phyloP scores from a whole-genome alignment of 495 filamentous ascomycete species.

The Neurospora sublineolata region DNA sequence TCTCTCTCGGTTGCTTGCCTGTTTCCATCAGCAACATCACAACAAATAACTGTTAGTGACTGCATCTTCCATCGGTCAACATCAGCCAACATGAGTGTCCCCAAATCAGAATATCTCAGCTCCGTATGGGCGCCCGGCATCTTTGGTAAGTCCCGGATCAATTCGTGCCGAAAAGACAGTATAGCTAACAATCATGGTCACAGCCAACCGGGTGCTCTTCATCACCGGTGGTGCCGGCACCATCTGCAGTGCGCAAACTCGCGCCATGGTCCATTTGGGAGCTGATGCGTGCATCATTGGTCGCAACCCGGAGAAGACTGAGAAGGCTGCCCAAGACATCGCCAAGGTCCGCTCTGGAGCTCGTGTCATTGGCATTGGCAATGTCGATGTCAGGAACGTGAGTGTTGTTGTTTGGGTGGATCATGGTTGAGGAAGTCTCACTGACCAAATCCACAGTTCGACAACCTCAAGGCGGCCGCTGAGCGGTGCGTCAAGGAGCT shows the following conservation, averaged over 20 bases:
- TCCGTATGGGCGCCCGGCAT: constrained; percentile 74
- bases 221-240: constrained; percentile 90
- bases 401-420: constrained; percentile 3
- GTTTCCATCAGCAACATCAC: not conserved
- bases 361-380: constrained; percentile 76
- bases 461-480: constrained; percentile 58
- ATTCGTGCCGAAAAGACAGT: not conserved
- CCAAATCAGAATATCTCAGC: constrained; percentile 65
- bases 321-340: constrained; percentile 66
- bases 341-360: constrained; percentile 62
- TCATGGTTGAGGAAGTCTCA: constrained; percentile 4
- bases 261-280: constrained; percentile 80
- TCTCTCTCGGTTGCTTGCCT: not conserved
- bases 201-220: constrained; percentile 83
- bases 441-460: constrained; percentile 32
- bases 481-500: constrained; percentile 69
- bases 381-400: constrained; percentile 65
- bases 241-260: constrained; percentile 88
- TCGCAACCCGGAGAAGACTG: constrained; percentile 81
- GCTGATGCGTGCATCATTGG: constrained; percentile 91
- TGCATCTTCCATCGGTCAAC: not conserved
- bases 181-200: not conserved
- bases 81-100: constrained; percentile 46
- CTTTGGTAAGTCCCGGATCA: constrained; percentile 45
- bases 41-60: not conserved